Evolutionary conservation across 768 basidiomycete species (phyloP).

Genomic region (Gyrodon lividus): DNA sequence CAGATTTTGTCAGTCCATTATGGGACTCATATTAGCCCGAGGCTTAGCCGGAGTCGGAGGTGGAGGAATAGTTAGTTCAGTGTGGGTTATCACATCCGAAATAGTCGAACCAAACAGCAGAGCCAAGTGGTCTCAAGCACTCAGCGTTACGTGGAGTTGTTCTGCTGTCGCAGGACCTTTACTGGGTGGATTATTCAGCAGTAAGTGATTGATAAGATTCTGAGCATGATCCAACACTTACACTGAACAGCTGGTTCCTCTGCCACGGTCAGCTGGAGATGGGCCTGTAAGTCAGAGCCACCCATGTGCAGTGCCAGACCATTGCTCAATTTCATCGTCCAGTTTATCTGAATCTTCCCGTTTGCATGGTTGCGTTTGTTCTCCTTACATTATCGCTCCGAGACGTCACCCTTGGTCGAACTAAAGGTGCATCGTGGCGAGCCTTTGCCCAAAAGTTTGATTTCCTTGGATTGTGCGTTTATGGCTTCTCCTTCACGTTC

Average conservation of each 20-base stretch:
- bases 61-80: conserved; percentile 81
- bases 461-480: conserved; percentile 72
- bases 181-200: conserved; percentile 79
- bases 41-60: conserved; percentile 76
- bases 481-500: conserved; percentile 13
- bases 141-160: conserved; percentile 84
- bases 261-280: conserved; percentile 64
- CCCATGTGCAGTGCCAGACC: conserved; percentile 6
- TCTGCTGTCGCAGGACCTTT: conserved; percentile 83
- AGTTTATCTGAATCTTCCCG: conserved; percentile 85
- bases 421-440: conserved; percentile 55
- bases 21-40: conserved; percentile 68
- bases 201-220: conserved; percentile 39
- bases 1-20: conserved; percentile 33
- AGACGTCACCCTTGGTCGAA: conserved; percentile 45
- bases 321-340: conserved; percentile 16
- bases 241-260: conserved; percentile 31
- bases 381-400: conserved; percentile 63
- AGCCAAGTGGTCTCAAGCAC: conserved; percentile 82
- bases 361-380: conserved; percentile 59
- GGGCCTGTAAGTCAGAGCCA: conserved; percentile 66
- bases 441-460: conserved; percentile 61
- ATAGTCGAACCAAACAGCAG: conserved; percentile 69
- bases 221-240: conserved; percentile 15
- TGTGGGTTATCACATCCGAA: conserved; percentile 86